Evolutionary conservation across 441 rosid genomes (phyloP).

Genomic region (Jatropha multifida): DNA sequence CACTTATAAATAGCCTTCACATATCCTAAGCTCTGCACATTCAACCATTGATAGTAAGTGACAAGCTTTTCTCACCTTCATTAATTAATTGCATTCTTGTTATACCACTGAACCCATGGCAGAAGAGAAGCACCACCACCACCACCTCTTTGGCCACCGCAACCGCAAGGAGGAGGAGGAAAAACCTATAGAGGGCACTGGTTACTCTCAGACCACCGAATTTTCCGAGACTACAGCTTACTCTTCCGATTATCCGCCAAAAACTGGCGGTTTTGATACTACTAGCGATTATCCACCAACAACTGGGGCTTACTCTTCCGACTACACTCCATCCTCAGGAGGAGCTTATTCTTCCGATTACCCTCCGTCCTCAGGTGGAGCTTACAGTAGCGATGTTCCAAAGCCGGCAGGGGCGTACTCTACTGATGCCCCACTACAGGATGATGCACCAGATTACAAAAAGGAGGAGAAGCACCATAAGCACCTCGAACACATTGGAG

Average conservation of each 20-base stretch:
- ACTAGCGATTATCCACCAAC: neutral
- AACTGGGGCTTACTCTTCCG: slow-evolving; percentile 4
- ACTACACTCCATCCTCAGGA: neutral
- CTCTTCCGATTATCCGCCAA: neutral
- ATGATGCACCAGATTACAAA: slow-evolving; percentile 28
- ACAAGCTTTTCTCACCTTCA: neutral
- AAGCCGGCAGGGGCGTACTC: neutral
- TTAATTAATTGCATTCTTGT: neutral
- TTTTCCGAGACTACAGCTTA: neutral
- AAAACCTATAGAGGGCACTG: slow-evolving; percentile 12
- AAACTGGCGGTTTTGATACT: neutral
- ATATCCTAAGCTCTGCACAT: neutral
- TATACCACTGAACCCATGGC: slow-evolving; percentile 21
- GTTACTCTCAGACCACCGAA: slow-evolving; percentile 5
- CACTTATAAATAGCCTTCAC: slow-evolving; percentile 18
- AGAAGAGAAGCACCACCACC: slow-evolving; percentile 42
- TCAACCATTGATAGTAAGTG: too few relatives aligned
- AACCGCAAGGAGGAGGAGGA: slow-evolving; percentile 35
- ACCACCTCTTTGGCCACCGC: neutral
- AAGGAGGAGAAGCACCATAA: slow-evolving; percentile 68
- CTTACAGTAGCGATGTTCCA: neutral
- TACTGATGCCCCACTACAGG: neutral
- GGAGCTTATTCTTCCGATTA: neutral
- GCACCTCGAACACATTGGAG: slow-evolving; percentile 44
- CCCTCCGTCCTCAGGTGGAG: neutral